Base-by-base conservation (phyloP, 495 filamentous ascomycete genomes). In the Neurospora sp. region DNA sequence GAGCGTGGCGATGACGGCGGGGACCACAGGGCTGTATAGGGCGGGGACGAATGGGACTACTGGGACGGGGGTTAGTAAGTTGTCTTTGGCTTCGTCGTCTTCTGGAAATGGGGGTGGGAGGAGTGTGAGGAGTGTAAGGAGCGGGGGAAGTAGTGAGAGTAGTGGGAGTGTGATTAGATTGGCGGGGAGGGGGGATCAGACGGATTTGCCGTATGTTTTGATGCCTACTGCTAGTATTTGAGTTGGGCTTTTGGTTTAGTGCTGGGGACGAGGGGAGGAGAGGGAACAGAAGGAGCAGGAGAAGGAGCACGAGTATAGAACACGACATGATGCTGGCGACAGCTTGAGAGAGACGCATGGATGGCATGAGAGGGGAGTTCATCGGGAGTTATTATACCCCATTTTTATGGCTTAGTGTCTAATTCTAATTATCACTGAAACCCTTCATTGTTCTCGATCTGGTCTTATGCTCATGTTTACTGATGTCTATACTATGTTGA, bases 171-270 rank as follows among this genome's bases (percentile, higher is more conserved):
- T 79, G n/a, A 85, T 85, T 39, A 73, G 83, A n/a, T 76, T 85
- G 22, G 80, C 84, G 35, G 80, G 74, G 31, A 73, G 72, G 3
- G 74, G 77, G 35, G 83, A 85, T 71, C 73, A 61, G 16, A 78
- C 80, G 37, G 79, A 79, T 31, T 68, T 85, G 72, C 83, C 82
- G 31, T 85, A 85, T 73, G 81, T 85, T n/a, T 69, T 85, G 41
- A 78, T 75, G 53, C 71, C 80, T 61, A 68, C 74, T 9, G 12
- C 53, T 65, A 37, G 14, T 65, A 8, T 65, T 8, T 65, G 53
- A 65, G 14, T 65, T 16, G 22, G 22, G 53, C 5, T 18, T 65
- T 65, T 16, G 12, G 44, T 20, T 27, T 16, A 37, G 31, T 35
- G 31, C 16, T 18, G 41, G 41, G n/a, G 8, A 44, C 7, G 41